Base-by-base conservation (phyloP, 805 yeast genomes). In the Schwanniomyces pseudopolymorphus region DNA sequence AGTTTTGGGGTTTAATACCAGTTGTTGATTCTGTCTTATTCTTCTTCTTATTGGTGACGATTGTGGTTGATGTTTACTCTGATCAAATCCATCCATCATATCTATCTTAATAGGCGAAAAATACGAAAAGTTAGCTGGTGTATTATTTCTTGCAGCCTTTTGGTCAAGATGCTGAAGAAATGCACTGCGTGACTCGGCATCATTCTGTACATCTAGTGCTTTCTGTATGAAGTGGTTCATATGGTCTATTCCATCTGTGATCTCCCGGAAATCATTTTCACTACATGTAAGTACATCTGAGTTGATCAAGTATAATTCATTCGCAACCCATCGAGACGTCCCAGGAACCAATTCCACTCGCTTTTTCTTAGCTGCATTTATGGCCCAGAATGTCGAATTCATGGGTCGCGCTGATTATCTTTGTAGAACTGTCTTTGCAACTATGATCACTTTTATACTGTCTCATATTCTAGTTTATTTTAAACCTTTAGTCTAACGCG, bases 321-420 rank as follows among this genome's bases (percentile, higher is more conserved):
- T 61, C 27, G 77, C 66, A 40, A 78, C 66, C 81, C 82, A 80
- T 50, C 66, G 74, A 10, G 80, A 74, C 2, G 83, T 64, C 5
- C 84, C 85, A 1, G 81, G 81, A 4, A 75, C 66, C n/a, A 60
- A 50, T 26, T 59, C 63, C 33, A 54, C 49, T 20, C 51, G 49
- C 46, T 52, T 52, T 24, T 58, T 59, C 45, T 57, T 58, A 44
- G 68, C 64, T 16, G 72, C 72, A 37, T 56, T 59, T 41, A 63
- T 53, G 31, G 69, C 72, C 74, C 74, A 69, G 44, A 62, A 57
- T 16, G 53, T 49, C 13, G 55, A 25, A 25, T 44, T 47, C 50
- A 46, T 48, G 25, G 17, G 33, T 21, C 24, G 27, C 14, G 5
- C 4, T 16, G 4, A 16, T 20, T 17, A 22, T 10, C 24, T 20